Evolutionary conservation across 257 asterid genomes (phyloP), one percentile per base, ranked within the genome.

Genomic region (Misopates orontium): DNA sequence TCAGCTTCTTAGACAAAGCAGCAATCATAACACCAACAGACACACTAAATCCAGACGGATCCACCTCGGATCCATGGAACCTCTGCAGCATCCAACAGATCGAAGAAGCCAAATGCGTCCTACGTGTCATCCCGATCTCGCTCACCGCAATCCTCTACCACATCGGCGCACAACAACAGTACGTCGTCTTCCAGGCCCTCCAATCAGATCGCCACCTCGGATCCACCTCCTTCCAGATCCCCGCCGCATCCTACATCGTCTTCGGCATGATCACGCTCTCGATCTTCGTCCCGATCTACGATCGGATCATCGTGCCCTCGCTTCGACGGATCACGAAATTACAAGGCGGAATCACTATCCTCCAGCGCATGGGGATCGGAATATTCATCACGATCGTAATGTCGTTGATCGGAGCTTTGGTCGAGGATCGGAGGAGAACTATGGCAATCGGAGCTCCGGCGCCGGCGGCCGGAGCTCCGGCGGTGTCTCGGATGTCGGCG

Each of bases 151-250:
- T 88, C 17, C 0, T 88, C 11, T 86, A 69, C 80, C 81, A 85
- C 70, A 54, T 91, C 19, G 86, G 83, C 8, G 69, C 68, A 3
- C 86, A 81, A 36, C 89, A 81, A 32, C 90, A 84, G 21, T 90
- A 81, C 78, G 72, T 84, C 11, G 92, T 91, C 40, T 86, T 86
- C 71, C 97, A 91, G 48, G 95, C 95, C 3, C 86, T 83, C 10
- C 96, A 87, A 57, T 82, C 90, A 53, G 66, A 85, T 75, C 72
- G 97, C 16, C 76, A 74, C 56, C 70, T 90, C 0, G 92, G 90
- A 1, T 68, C 44, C 19, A 62, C 75, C 69, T 49, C 16, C 0
- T 87, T 87, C 70, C 78, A 82, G 59, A 79, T 87, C 24, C 97
- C 97, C 0, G 90, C 95, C 3, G 92, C 89, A 1, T 70, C 92